Conservation (phyloP, 2,329 filamentous ascomycete species). For the Penicillium hesseltinei region DNA sequence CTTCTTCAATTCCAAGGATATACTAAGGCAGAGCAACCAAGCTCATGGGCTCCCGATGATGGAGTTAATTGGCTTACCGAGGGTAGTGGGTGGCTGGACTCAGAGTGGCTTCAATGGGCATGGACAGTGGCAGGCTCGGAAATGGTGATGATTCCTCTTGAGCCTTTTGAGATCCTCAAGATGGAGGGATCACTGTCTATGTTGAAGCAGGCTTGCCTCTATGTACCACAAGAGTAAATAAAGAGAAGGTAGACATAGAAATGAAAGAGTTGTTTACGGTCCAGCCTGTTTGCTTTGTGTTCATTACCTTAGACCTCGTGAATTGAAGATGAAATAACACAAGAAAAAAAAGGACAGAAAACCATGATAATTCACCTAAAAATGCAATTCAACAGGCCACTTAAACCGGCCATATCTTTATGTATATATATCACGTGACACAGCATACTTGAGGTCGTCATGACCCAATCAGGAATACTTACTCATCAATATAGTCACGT, state of each 20-base stretch:
- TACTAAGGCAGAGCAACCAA: conserved; percentile 9
- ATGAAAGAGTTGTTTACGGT: not conserved
- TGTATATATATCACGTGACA: not conserved
- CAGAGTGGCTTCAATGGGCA: conserved; percentile 44
- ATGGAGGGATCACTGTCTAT: conserved; percentile 25
- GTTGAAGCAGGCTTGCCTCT: conserved; percentile 36
- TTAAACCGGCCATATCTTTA: not conserved
- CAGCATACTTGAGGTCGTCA: conserved; percentile 5
- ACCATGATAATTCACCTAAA: not conserved
- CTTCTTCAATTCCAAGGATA: conserved; percentile 16
- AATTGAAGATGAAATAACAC: not conserved
- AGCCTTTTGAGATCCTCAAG: conserved; percentile 34
- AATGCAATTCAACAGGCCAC: not conserved
- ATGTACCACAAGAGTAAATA: conserved; percentile 34
- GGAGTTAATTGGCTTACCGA: conserved; percentile 19
- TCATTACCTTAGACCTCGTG: not conserved
- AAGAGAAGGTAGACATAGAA: not conserved
- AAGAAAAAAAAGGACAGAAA: not conserved
- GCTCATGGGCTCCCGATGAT: conserved; percentile 9
- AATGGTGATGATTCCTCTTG: conserved; percentile 34
- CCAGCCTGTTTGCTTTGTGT: not conserved
- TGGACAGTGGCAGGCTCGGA: conserved; percentile 45
- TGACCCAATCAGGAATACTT: conserved; percentile 14
- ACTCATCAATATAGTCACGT: conserved; percentile 32
- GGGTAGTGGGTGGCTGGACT: conserved; percentile 38